Percentiles rank a stretch among this genome's conserved stretches.
phyloP scores from a whole-genome alignment of 2,329 filamentous ascomycete species.

The Beauveria varroae region DNA sequence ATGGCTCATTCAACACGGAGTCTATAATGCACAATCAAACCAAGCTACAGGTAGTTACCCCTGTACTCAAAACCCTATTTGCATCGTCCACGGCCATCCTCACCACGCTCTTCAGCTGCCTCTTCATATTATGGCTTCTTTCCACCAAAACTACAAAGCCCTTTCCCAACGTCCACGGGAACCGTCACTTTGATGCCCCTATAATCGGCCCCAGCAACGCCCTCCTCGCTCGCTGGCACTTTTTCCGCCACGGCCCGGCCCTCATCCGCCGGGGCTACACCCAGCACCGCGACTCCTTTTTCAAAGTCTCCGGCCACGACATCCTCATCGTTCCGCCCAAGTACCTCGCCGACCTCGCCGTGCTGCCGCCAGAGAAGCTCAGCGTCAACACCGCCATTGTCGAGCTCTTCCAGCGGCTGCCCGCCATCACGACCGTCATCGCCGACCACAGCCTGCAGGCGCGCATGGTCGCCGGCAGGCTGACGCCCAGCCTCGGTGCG shows the following conservation, averaged over 20 bases:
- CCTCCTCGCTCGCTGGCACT: constrained; percentile 3
- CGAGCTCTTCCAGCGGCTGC: background rate
- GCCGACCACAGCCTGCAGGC: constrained; percentile 4
- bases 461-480: background rate
- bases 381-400: constrained; percentile 7
- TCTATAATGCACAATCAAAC: background rate
- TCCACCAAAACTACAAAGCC: background rate
- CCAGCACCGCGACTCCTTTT: background rate
- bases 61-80: background rate
- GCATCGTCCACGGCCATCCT: too few species aligned
- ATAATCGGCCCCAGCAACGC: background rate
- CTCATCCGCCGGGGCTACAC: constrained; percentile 5
- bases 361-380: constrained; percentile 1
- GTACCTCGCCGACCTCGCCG: background rate
- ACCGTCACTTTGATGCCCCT: constrained; percentile 2
- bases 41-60: background rate
- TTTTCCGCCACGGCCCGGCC: background rate
- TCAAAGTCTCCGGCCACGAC: constrained; percentile 3
- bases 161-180: background rate
- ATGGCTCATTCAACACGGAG: background rate
- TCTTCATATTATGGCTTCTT: background rate
- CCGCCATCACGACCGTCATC: constrained; percentile 5
- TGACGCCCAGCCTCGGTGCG: background rate
- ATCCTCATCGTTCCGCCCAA: constrained; percentile 1
- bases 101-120: background rate